Conservation (phyloP, 2,329 filamentous ascomycete species). For the Thielaviopsis ethacetica region DNA sequence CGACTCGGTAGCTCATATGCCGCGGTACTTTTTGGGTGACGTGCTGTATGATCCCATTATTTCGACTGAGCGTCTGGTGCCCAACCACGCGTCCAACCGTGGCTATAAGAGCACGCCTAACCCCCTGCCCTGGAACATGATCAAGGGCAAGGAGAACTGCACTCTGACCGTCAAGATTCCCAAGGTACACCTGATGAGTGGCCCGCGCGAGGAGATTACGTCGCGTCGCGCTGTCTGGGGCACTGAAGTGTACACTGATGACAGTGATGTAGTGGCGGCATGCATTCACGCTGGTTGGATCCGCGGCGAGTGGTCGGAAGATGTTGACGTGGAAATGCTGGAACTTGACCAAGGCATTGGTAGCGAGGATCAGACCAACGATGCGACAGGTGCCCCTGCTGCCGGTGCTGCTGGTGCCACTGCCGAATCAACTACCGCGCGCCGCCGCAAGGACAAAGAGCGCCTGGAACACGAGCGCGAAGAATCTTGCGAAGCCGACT, state of each 20-base stretch:
- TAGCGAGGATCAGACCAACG: constrained; percentile 1
- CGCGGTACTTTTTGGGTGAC: constrained; percentile 69
- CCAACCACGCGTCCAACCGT: constrained; percentile 23
- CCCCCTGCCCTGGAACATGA: constrained; percentile 58
- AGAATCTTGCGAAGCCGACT: constrained; percentile 20
- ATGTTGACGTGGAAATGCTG: constrained; percentile 55
- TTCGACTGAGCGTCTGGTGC: constrained; percentile 31
- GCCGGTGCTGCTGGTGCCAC: not conserved
- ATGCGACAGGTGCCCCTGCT: not conserved
- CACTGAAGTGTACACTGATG: constrained; percentile 86
- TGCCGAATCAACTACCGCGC: not conserved
- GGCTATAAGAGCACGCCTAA: constrained; percentile 42
- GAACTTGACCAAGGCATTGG: constrained; percentile 29
- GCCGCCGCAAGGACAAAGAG: constrained; percentile 18
- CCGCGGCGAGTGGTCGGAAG: constrained; percentile 69
- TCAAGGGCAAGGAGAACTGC: constrained; percentile 67
- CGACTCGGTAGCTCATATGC: constrained; percentile 51
- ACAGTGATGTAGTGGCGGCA: constrained; percentile 82
- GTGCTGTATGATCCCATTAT: constrained; percentile 63
- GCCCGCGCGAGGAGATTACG: constrained; percentile 69
- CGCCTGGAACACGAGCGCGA: constrained; percentile 21
- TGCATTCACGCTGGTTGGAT: constrained; percentile 92
- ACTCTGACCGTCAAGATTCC: constrained; percentile 80
- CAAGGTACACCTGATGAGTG: constrained; percentile 53
- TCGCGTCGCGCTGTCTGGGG: constrained; percentile 73